These are phyloP conservation scores for Fusarium tuaranense DNA, from an alignment of 2,329 filamentous ascomycete genomes.

Conservation along the genomic window DNA sequence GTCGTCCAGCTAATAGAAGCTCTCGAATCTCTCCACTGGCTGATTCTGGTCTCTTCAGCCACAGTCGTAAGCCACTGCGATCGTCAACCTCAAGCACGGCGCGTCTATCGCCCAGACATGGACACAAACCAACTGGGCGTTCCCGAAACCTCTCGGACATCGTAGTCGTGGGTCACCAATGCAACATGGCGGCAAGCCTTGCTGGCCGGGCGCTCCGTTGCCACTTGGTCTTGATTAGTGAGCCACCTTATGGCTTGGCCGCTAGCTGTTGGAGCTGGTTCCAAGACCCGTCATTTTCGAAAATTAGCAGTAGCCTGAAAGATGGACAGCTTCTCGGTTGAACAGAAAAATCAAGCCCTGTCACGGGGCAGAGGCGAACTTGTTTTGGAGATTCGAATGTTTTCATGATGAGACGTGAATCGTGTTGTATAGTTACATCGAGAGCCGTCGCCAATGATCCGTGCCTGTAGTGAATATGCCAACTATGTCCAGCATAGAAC, in stretches of 20 bases:
- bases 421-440: conserved; percentile 32
- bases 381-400: conserved; percentile 2
- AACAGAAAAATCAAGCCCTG: not conserved
- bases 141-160: conserved; percentile 27
- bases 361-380: not conserved
- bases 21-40: not conserved
- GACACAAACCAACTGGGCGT: conserved; percentile 1
- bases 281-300: conserved; percentile 1
- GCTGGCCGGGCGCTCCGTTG: conserved; percentile 9
- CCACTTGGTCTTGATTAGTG: conserved; percentile 16
- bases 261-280: not conserved
- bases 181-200: conserved; percentile 2
- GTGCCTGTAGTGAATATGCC: conserved; percentile 24
- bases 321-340: not conserved
- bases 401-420: conserved; percentile 34
- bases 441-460: conserved; percentile 18
- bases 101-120: not conserved
- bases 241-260: not conserved
- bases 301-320: not conserved
- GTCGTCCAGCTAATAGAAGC: not conserved
- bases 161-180: conserved; percentile 8
- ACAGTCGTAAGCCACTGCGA: conserved; percentile 3
- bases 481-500: conserved; percentile 41
- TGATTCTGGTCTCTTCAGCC: not conserved
- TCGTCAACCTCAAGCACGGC: conserved; percentile 15